Evolutionary conservation across 495 filamentous ascomycete genomes (phyloP).

Genomic region (Immersiella caudata): DNA sequence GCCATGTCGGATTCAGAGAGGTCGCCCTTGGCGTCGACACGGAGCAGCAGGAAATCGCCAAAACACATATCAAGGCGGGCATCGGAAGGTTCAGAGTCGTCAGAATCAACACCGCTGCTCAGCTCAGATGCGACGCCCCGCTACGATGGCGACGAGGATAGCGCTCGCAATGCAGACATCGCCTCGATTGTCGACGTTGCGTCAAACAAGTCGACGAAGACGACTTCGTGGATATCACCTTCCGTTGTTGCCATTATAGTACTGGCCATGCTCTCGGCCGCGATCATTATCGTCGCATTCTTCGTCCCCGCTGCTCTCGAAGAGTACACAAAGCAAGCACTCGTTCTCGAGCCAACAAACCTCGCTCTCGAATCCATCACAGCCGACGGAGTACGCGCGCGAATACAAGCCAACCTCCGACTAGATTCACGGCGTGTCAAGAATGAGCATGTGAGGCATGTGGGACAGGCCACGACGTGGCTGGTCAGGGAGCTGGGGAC

Average conservation of each 20-base stretch:
- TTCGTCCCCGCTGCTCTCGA: slow-evolving; percentile 77
- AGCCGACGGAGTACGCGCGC: slow-evolving; percentile 69
- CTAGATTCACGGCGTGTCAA: slow-evolving; percentile 76
- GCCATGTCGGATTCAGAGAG: slow-evolving; percentile 52
- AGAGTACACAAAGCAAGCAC: slow-evolving; percentile 81
- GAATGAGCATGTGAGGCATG: slow-evolving; percentile 66
- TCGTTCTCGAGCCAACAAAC: slow-evolving; percentile 75
- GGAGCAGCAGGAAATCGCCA: slow-evolving; percentile 30
- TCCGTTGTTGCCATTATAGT: slow-evolving; percentile 51
- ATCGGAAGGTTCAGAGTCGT: slow-evolving; percentile 29
- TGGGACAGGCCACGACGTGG: slow-evolving; percentile 82
- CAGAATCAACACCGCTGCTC: slow-evolving; percentile 60
- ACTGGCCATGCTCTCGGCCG: slow-evolving; percentile 43
- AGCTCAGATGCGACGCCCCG: slow-evolving; percentile 42
- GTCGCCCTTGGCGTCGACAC: slow-evolving; percentile 45
- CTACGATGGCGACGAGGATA: slow-evolving; percentile 52
- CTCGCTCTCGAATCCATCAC: slow-evolving; percentile 86
- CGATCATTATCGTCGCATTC: slow-evolving; percentile 65
- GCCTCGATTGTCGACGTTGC: slow-evolving; percentile 29
- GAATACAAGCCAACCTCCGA: slow-evolving; percentile 76
- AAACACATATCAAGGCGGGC: slow-evolving; percentile 25
- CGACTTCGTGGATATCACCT: slow-evolving; percentile 46
- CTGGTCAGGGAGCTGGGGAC: slow-evolving; percentile 73
- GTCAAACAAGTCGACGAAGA: slow-evolving; percentile 29
- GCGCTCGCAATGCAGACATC: slow-evolving; percentile 33